Conservation (phyloP, 768 basidiomycete genomes). For the Boletus rubescentipes region DNA sequence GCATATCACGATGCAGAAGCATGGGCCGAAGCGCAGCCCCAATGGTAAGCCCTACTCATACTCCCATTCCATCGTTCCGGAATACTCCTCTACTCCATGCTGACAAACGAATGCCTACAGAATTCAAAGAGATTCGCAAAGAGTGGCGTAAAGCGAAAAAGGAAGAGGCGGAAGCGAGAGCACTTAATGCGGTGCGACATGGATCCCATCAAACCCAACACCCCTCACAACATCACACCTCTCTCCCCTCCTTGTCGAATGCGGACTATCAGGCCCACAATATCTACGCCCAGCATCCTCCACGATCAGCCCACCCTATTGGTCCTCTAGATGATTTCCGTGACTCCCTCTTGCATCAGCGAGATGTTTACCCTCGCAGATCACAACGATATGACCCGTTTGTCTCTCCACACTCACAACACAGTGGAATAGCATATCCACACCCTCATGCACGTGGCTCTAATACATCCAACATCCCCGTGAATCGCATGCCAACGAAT, state of each 20-base stretch:
- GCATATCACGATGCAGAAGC: slow-evolving; percentile 98
- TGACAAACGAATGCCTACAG: slow-evolving; percentile 40
- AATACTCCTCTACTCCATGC: neutral
- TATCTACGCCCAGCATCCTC: slow-evolving; percentile 28
- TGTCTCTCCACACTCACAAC: slow-evolving; percentile 18
- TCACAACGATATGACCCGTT: slow-evolving; percentile 28
- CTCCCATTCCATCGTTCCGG: neutral
- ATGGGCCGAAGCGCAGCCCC: slow-evolving; percentile 87
- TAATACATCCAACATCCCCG: slow-evolving; percentile 16
- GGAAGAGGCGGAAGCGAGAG: slow-evolving; percentile 45
- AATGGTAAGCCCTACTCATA: slow-evolving; percentile 56
- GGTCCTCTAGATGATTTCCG: slow-evolving; percentile 21
- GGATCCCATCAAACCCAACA: slow-evolving; percentile 19
- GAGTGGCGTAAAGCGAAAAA: slow-evolving; percentile 95
- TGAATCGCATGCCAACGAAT: slow-evolving; percentile 54
- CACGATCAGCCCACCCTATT: slow-evolving; percentile 12
- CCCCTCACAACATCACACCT: slow-evolving; percentile 19
- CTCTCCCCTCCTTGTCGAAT: slow-evolving; percentile 29
- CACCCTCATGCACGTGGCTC: slow-evolving; percentile 27
- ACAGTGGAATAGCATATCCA: slow-evolving; percentile 15
- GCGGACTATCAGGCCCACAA: slow-evolving; percentile 20
- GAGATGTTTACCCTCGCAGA: slow-evolving; percentile 23
- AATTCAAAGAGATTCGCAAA: slow-evolving; percentile 97
- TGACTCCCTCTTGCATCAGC: slow-evolving; percentile 15
- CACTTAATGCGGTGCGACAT: slow-evolving; percentile 16